Conservation (phyloP, 495 filamentous ascomycete genomes). For the Penicillium angulare region DNA sequence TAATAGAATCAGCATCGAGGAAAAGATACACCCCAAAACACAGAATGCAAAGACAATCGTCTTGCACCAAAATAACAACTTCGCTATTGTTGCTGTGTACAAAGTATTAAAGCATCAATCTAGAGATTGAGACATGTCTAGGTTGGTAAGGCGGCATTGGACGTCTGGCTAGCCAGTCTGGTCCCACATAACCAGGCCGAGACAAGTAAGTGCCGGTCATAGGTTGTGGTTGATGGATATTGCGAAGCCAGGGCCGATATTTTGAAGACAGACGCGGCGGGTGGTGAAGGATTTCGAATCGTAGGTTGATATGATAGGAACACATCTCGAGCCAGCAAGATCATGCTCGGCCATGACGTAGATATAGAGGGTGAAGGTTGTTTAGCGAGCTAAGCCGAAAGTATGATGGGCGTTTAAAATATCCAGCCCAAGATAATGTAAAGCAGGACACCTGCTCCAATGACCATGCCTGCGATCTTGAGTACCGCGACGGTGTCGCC, state of each 20-base stretch:
- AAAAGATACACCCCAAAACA: background rate
- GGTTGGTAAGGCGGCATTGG: background rate
- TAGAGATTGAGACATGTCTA: background rate
- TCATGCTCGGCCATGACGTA: background rate
- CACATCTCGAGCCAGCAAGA: conserved; percentile 24
- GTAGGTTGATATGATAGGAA: background rate
- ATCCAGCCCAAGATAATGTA: conserved; percentile 71
- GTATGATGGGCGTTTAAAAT: conserved; percentile 39
- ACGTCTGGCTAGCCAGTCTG: background rate
- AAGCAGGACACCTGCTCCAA: conserved; percentile 68
- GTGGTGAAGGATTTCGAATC: background rate
- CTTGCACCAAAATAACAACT: background rate
- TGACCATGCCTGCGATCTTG: conserved; percentile 81
- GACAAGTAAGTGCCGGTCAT: background rate
- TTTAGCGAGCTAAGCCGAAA: background rate
- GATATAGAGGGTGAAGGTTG: background rate
- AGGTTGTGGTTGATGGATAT: background rate
- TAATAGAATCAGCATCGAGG: background rate
- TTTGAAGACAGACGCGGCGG: background rate
- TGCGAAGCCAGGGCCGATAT: too few relatives aligned
- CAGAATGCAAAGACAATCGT: background rate
- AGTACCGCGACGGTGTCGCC: conserved; percentile 90
- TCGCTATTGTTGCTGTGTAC: background rate
- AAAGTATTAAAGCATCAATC: conserved; percentile 3
- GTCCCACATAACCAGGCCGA: background rate